Conservation (phyloP, 495 filamentous ascomycete genomes). For the Clavariopsis aquatica region DNA sequence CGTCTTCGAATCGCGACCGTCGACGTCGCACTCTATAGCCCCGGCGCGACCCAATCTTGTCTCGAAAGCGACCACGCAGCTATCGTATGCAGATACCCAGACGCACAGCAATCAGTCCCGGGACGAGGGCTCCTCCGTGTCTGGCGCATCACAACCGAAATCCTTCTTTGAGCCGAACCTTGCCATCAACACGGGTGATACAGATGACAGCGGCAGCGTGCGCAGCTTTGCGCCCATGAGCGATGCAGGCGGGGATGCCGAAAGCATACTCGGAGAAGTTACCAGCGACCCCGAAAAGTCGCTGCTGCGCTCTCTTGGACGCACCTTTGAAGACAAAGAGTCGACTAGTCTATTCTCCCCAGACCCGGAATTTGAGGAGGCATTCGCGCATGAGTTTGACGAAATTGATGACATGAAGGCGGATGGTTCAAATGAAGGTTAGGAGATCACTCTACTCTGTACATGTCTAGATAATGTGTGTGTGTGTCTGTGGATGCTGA, state of each 20-base stretch:
- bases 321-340: constrained; percentile 60
- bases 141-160: constrained; percentile 42
- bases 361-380: constrained; percentile 54
- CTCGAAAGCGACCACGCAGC: constrained; percentile 76
- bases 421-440: constrained; percentile 68
- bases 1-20: constrained; percentile 27
- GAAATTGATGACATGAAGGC: constrained; percentile 65
- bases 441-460: constrained; percentile 23
- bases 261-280: constrained; percentile 77
- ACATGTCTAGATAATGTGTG: constrained; percentile 28
- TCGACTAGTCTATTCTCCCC: constrained; percentile 55
- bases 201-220: constrained; percentile 80
- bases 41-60: constrained; percentile 50
- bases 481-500: constrained; percentile 35
- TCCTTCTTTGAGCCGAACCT: constrained; percentile 45
- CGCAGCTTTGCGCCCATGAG: constrained; percentile 77
- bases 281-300: constrained; percentile 55
- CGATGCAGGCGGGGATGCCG: constrained; percentile 66
- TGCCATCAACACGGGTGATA: constrained; percentile 54
- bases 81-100: constrained; percentile 74
- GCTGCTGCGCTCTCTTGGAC: constrained; percentile 60
- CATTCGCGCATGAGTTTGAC: constrained; percentile 78
- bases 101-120: constrained; percentile 60
- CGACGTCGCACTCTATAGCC: constrained; percentile 24
- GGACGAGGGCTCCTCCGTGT: constrained; percentile 39